Evolutionary conservation across 192 early-diverging fungal species (phyloP).

Genomic region (Funneliformis geosporum): DNA sequence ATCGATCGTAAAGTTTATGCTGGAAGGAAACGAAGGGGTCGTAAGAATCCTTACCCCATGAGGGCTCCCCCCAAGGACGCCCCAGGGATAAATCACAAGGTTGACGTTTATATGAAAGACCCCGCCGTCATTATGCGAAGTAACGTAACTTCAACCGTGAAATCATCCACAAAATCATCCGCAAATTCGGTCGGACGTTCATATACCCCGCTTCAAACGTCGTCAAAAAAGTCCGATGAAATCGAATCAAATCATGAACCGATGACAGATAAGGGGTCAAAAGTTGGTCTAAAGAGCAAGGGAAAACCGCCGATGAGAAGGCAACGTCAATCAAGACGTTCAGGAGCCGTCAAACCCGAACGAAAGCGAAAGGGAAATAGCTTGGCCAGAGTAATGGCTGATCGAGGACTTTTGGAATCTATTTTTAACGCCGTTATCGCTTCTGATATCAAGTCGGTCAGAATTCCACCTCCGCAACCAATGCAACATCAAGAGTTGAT

Average conservation of each 20-base stretch:
- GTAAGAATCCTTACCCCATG: slow-evolving; percentile 10
- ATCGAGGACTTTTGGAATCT: slow-evolving; percentile 15
- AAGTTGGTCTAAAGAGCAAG: background rate
- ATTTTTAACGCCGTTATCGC: background rate
- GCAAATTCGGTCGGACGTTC: background rate
- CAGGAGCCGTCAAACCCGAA: background rate
- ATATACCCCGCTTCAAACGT: background rate
- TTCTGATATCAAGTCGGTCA: slow-evolving; percentile 1
- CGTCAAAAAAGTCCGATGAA: background rate
- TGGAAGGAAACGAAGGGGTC: background rate
- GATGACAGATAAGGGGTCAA: background rate
- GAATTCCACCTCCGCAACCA: slow-evolving; percentile 6
- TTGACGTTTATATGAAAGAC: background rate
- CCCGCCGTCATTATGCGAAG: background rate
- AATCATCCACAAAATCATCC: too few species aligned
- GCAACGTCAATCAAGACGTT: background rate
- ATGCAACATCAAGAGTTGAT: slow-evolving; percentile 1
- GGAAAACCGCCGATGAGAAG: background rate
- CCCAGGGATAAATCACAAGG: background rate
- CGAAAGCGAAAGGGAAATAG: slow-evolving; percentile 15
- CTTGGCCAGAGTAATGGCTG: slow-evolving; percentile 20
- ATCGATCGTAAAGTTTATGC: background rate
- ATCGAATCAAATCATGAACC: background rate
- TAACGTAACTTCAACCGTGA: background rate
- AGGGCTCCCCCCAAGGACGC: background rate